Base-by-base conservation (phyloP, 2,329 filamentous ascomycete genomes). In the Talaromyces sp. region DNA sequence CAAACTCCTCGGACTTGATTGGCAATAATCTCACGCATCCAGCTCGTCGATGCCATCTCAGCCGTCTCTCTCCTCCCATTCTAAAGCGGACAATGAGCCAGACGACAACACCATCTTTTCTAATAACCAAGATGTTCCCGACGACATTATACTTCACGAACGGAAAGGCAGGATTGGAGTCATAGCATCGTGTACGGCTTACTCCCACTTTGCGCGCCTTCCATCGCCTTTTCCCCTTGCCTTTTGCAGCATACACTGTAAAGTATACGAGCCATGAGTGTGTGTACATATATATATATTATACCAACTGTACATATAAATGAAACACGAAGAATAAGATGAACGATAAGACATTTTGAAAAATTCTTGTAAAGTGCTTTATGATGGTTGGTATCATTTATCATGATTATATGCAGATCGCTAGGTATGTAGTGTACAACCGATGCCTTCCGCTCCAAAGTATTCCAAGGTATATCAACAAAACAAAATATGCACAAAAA, bases 261-360 rank as follows among this genome's bases (percentile, higher is more conserved):
- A 47, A 63, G 58, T 57, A 64, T 66, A 61, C 63, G 63, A 66
- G 66, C 61, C 57, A 52, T 61, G 64, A 66, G 27, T 56, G 45
- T 61, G 56, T 54, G 56, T 61, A 56, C 41, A 48, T 60, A 65
- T 63, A 64, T 37, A 65, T 62, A 68, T 50, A n/a, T 54, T 62
- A 65, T 31, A 43, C 22, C 65, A 68, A 58, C 62, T 63, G 48
- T 65, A 65, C 43, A 67, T 63, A 58, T 47, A 63, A 50, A 63
- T 47, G 37, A 59, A 27, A 59, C 33, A 59, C 39, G 22, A 59
- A 27, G 14, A 31, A 59, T 31, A 57, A 37, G 14, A 59, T 24
- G 22, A 59, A 43, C 22, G n/a, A 59, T 31, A 48, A 37, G 14
- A 47, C 48, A 56, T 57, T 56, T 27, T 22, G 52, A 60, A 22